Conservation (phyloP, 148 eudicot genomes). For the Diospyros lotus region DNA sequence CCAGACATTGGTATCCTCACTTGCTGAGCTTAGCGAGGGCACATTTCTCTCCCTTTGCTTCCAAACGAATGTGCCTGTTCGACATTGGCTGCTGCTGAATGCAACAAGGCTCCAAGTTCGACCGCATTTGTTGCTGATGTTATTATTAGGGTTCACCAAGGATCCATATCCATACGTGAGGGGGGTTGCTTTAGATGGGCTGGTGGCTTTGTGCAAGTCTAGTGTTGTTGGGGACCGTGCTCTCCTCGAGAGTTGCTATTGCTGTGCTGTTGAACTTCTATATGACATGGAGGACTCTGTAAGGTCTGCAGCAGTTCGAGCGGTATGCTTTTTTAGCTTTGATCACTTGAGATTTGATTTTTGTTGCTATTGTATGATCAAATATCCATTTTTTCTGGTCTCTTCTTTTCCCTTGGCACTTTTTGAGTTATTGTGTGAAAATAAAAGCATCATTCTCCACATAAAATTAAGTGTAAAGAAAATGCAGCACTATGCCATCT, state of each 20-base stretch:
- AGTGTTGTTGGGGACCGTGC: constrained; percentile 40
- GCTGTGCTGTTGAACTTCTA: constrained; percentile 55
- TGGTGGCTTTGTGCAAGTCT: constrained; percentile 32
- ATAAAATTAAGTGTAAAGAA: too few species aligned
- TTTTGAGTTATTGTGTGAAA: not conserved
- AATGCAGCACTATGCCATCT: too few species aligned
- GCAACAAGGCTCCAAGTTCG: constrained; percentile 33
- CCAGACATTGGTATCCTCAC: not conserved
- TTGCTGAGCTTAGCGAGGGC: constrained; percentile 31
- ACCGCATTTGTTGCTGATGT: constrained; percentile 54
- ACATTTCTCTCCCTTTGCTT: constrained; percentile 43
- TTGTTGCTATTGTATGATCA: not conserved
- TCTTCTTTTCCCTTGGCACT: not conserved
- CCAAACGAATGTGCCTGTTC: constrained; percentile 28
- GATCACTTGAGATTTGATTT: too few species aligned
- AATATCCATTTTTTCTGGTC: not conserved
- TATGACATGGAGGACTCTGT: constrained; percentile 54
- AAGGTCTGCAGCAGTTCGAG: constrained; percentile 59
- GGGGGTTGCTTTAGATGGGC: constrained; percentile 50
- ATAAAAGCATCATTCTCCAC: too few species aligned
- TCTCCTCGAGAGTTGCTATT: constrained; percentile 53
- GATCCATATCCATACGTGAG: constrained; percentile 74
- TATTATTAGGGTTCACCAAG: constrained; percentile 68
- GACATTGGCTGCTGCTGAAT: constrained; percentile 49
- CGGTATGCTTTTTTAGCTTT: constrained; percentile 24